phyloP scores from a whole-genome alignment of 768 basidiomycete species.

The Tylopilus intermedius region DNA sequence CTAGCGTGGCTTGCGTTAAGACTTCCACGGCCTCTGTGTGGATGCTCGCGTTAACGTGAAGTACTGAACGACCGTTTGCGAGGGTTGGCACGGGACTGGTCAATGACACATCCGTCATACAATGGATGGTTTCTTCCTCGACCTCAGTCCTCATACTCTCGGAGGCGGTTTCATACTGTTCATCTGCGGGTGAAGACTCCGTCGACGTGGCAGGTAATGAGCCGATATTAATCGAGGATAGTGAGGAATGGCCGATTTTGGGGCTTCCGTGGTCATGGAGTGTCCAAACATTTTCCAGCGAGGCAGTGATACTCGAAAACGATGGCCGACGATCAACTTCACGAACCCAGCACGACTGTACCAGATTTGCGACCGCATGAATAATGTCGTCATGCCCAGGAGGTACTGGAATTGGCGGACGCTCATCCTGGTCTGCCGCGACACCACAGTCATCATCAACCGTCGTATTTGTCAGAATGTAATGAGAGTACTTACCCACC shows the following conservation, averaged over 20 bases:
- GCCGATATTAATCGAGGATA: not conserved
- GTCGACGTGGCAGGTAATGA: not conserved
- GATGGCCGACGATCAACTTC: slow-evolving; percentile 48
- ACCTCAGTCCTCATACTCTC: slow-evolving; percentile 22
- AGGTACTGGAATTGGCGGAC: slow-evolving; percentile 43
- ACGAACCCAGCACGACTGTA: slow-evolving; percentile 54
- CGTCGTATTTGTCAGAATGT: not conserved
- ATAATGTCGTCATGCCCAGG: slow-evolving; percentile 31
- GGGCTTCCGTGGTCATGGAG: slow-evolving; percentile 27
- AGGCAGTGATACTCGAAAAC: slow-evolving; percentile 46
- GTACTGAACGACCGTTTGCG: not conserved
- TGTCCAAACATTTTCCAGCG: slow-evolving; percentile 43
- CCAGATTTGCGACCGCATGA: slow-evolving; percentile 36
- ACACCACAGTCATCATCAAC: slow-evolving; percentile 20
- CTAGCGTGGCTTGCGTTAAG: not conserved
- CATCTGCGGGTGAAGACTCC: slow-evolving; percentile 20
- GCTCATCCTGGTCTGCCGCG: slow-evolving; percentile 42
- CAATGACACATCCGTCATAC: slow-evolving; percentile 16
- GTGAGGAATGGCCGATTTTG: not conserved
- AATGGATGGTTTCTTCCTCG: slow-evolving; percentile 8
- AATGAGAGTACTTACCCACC: slow-evolving; percentile 34
- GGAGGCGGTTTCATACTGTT: slow-evolving; percentile 25
- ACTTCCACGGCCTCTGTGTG: slow-evolving; percentile 21
- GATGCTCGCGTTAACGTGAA: slow-evolving; percentile 3
- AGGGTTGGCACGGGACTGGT: slow-evolving; percentile 13